These are phyloP conservation scores for Dioscorea zingiberensis DNA, from an alignment of 106 monocot species.

Conservation along the genomic window DNA sequence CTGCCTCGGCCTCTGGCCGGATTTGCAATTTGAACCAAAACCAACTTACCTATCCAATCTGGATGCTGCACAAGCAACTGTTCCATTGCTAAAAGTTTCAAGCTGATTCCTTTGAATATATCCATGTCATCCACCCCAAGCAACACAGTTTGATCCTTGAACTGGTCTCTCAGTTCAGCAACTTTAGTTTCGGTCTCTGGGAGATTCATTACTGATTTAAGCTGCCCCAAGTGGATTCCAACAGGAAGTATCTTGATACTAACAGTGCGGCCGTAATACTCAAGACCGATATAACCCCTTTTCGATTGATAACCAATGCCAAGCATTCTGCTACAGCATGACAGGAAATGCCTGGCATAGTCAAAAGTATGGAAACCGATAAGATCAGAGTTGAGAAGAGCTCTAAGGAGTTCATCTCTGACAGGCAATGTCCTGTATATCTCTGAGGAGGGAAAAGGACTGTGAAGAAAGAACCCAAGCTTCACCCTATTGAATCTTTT, in stretches of 20 bases:
- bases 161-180: conserved; percentile 34
- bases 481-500: conserved; percentile 49
- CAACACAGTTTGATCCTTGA: conserved; percentile 24
- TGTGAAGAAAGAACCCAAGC: conserved; percentile 54
- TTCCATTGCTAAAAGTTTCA: conserved; percentile 54
- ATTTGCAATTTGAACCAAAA: conserved; percentile 49
- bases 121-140: conserved; percentile 58
- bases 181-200: conserved; percentile 36
- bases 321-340: conserved; percentile 52
- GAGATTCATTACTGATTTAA: conserved; percentile 28
- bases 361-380: conserved; percentile 54
- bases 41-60: conserved; percentile 36
- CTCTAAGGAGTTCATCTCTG: conserved; percentile 48
- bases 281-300: conserved; percentile 49
- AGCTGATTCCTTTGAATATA: conserved; percentile 55
- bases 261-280: conserved; percentile 50
- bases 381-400: conserved; percentile 44
- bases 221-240: conserved; percentile 43
- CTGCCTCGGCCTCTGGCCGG: conserved; percentile 43
- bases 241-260: conserved; percentile 59
- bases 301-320: conserved; percentile 43
- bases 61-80: conserved; percentile 38
- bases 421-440: conserved; percentile 50
- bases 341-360: conserved; percentile 54
- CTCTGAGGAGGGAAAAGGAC: conserved; percentile 50